phyloP scores from a whole-genome alignment of 2,329 filamentous ascomycete genomes.

The Colletotrichum cordylinicola region DNA sequence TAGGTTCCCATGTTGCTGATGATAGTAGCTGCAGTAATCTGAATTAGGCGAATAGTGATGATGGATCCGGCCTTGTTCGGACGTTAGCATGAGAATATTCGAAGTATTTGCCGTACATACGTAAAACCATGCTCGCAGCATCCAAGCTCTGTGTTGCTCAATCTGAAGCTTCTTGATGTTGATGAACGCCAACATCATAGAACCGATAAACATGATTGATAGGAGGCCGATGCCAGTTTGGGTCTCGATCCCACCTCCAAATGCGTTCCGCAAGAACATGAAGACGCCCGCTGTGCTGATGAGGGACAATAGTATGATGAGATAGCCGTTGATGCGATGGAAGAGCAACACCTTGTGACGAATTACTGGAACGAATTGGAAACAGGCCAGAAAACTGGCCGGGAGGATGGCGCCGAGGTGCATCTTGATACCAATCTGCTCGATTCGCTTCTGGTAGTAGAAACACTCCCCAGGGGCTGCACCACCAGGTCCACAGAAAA shows the following conservation, averaged over 20 bases:
- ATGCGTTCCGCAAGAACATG: conserved; percentile 55
- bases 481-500: conserved; percentile 28
- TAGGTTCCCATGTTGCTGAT: conserved; percentile 35
- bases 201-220: conserved; percentile 47
- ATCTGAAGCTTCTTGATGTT: conserved; percentile 67
- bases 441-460: conserved; percentile 31
- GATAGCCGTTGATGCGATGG: conserved; percentile 67
- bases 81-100: neutral
- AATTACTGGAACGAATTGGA: conserved; percentile 55
- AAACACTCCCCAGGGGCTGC: conserved; percentile 42
- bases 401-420: conserved; percentile 53
- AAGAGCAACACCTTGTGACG: conserved; percentile 54
- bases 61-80: conserved; percentile 46
- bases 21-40: conserved; percentile 38
- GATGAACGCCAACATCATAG: conserved; percentile 52
- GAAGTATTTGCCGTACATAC: conserved; percentile 29
- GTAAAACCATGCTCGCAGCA: conserved; percentile 61
- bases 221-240: conserved; percentile 50
- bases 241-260: conserved; percentile 59
- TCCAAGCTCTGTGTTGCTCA: conserved; percentile 69
- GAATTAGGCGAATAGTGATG: conserved; percentile 54
- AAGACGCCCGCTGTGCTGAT: conserved; percentile 53
- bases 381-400: conserved; percentile 45
- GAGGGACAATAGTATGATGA: conserved; percentile 52
- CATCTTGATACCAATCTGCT: conserved; percentile 47